Evolutionary conservation across 78 protist genomes (phyloP).

Genomic region (slime mould (Dictyostelium discoideum)): dicty_2.7 NC_007088.5:2942001-2942500

Average conservation of each 20-base stretch:
- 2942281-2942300: neutral
- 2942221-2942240: too few species aligned
- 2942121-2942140: neutral
- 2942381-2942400: constrained; percentile 49
- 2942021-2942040: neutral
- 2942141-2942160: neutral
- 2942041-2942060: neutral
- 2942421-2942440: constrained; percentile 29
- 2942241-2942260: constrained; percentile 17
- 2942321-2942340: constrained; percentile 57
- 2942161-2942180: constrained; percentile 43
- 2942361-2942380: constrained; percentile 58
- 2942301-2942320: constrained; percentile 32
- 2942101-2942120: constrained; percentile 22
- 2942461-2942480: neutral
- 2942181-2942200: too few species aligned
- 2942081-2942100: constrained; percentile 8
- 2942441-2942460: constrained; percentile 12
- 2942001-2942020: neutral
- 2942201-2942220: too few species aligned
- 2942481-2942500: constrained; percentile 38
- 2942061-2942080: neutral
- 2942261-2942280: constrained; percentile 20
- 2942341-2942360: constrained; percentile 42
- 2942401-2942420: constrained; percentile 51